A percentile compares a stretch with the other conserved stretches of the same genome.
These are phyloP conservation scores for Helianthus annuus DNA, from an alignment of 129 eudicot species.

Conservation along the genomic window DNA sequence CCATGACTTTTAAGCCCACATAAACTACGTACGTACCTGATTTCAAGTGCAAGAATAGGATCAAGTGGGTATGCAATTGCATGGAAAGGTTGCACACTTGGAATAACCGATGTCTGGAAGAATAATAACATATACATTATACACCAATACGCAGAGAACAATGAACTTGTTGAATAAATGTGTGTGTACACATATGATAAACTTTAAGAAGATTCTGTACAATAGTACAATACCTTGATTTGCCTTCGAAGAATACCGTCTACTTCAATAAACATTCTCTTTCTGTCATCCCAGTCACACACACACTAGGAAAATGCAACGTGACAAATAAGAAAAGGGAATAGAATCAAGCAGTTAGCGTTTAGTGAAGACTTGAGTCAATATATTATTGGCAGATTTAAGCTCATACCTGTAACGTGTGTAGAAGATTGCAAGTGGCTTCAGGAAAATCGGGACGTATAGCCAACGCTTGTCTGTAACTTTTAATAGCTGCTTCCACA, in stretches of 20 bases:
- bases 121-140: neutral
- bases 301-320: conserved; percentile 54
- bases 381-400: conserved; percentile 44
- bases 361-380: neutral
- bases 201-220: conserved; percentile 9
- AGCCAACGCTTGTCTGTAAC: conserved; percentile 80
- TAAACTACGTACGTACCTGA: conserved; percentile 50
- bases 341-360: neutral
- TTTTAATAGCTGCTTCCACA: conserved; percentile 89
- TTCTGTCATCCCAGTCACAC: conserved; percentile 91
- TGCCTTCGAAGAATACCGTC: conserved; percentile 84
- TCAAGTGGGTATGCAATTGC: conserved; percentile 98
- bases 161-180: conserved; percentile 1
- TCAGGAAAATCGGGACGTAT: conserved; percentile 93
- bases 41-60: conserved; percentile 94
- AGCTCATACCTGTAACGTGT: conserved; percentile 82
- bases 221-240: conserved; percentile 61
- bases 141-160: neutral
- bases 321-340: neutral
- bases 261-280: conserved; percentile 81
- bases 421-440: conserved; percentile 94
- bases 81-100: conserved; percentile 99
- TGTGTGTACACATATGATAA: neutral
- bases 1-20: neutral
- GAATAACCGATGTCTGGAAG: conserved; percentile 80